phyloP scores from a whole-genome alignment of 192 early-diverging fungal genomes.

The Backusella circina region DNA sequence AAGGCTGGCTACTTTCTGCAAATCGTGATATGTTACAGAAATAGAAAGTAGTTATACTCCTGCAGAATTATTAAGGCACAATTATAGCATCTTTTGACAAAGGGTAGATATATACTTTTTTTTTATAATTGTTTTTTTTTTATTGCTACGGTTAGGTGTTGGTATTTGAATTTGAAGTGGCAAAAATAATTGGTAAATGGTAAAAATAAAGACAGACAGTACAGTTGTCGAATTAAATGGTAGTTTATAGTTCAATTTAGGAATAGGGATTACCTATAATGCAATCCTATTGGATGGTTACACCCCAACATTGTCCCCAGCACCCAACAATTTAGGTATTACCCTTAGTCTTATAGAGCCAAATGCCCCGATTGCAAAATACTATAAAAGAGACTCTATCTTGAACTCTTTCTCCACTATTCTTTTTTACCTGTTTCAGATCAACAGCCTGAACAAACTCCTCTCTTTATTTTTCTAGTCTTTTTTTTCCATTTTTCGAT shows the following conservation, averaged over 20 bases:
- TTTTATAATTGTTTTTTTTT: neutral
- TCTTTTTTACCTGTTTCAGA: neutral
- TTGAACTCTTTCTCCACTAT: neutral
- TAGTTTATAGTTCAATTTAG: neutral
- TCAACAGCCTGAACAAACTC: neutral
- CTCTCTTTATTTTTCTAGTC: slow-evolving; percentile 1
- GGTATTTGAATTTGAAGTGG: neutral
- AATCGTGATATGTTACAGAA: slow-evolving; percentile 1
- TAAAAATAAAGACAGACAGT: neutral
- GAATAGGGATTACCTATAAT: neutral
- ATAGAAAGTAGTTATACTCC: neutral
- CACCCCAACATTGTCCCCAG: slow-evolving; percentile 23
- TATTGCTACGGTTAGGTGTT: neutral
- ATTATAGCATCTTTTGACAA: neutral
- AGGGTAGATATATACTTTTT: neutral
- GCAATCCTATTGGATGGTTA: slow-evolving; percentile 15
- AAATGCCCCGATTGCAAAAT: neutral
- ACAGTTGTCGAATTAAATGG: neutral
- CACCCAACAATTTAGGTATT: slow-evolving; percentile 20
- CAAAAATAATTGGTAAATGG: neutral
- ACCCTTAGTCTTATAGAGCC: neutral
- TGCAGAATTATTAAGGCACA: neutral
- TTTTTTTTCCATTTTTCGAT: slow-evolving; percentile 9
- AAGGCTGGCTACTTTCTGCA: neutral
- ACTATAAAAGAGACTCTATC: neutral